Evolutionary conservation across 257 asterid species (phyloP).

Genomic region (Solanum neorickii): DNA sequence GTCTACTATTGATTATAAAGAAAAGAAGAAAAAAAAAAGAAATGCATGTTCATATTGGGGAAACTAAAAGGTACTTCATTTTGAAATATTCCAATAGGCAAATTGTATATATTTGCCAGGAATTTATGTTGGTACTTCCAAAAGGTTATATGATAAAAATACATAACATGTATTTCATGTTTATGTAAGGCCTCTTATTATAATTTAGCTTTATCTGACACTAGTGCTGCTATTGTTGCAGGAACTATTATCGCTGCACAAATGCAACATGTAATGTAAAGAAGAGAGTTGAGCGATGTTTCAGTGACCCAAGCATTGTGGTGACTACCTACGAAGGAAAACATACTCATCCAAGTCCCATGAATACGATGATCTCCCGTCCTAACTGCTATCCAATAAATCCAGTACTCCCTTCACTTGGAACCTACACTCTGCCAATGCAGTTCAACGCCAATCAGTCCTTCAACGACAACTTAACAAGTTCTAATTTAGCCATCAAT

Average conservation of each 20-base stretch:
- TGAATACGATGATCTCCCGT: constrained; percentile 7
- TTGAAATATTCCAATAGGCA: background rate
- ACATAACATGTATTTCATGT: background rate
- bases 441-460: constrained; percentile 1
- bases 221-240: background rate
- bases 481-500: background rate
- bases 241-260: constrained; percentile 85
- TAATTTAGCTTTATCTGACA: background rate
- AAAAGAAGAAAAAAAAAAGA: background rate
- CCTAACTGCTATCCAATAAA: background rate
- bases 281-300: constrained; percentile 69
- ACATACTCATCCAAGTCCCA: constrained; percentile 63
- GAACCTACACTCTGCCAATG: background rate
- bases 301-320: constrained; percentile 39
- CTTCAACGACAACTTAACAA: background rate
- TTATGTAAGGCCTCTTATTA: background rate
- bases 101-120: background rate
- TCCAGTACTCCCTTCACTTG: background rate
- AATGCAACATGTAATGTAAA: constrained; percentile 59
- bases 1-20: background rate
- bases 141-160: background rate
- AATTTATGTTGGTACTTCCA: background rate
- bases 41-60: background rate
- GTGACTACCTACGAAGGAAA: constrained; percentile 79
- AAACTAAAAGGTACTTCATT: background rate